A percentile compares a stretch with the other conserved stretches of the same genome.
phyloP scores from a whole-genome alignment of 371 early-diverging fungal species.

The Mucor racemosus region DNA sequence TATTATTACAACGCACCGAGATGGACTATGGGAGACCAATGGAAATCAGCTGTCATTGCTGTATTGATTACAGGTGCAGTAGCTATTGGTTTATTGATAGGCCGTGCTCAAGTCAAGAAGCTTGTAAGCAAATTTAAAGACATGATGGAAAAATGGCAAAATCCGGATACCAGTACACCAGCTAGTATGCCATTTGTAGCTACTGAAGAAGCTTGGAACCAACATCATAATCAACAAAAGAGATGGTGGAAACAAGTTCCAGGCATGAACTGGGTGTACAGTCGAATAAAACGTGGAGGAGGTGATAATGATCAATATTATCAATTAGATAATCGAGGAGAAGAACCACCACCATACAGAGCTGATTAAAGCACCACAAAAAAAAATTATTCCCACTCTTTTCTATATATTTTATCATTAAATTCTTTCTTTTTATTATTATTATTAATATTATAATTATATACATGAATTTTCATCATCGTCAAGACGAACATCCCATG shows the following conservation, averaged over 20 bases:
- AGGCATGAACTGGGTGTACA: slow-evolving; percentile 44
- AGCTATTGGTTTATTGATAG: slow-evolving; percentile 34
- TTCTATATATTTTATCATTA: slow-evolving; percentile 3
- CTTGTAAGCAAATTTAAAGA: slow-evolving; percentile 28
- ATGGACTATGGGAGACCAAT: slow-evolving; percentile 52
- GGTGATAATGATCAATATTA: slow-evolving; percentile 37
- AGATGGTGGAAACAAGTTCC: slow-evolving; percentile 48
- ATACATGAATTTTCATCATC: slow-evolving; percentile 4
- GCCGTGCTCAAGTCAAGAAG: slow-evolving; percentile 38
- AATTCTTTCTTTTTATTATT: not conserved
- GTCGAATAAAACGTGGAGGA: slow-evolving; percentile 22
- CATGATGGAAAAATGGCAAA: slow-evolving; percentile 44
- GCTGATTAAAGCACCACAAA: slow-evolving; percentile 19
- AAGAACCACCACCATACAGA: slow-evolving; percentile 43
- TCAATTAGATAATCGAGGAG: slow-evolving; percentile 33
- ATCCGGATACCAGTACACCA: slow-evolving; percentile 21
- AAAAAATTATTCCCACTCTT: not conserved
- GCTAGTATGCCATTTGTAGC: not conserved
- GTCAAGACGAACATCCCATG: slow-evolving; percentile 19
- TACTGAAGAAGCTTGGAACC: slow-evolving; percentile 31
- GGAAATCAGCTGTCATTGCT: slow-evolving; percentile 41
- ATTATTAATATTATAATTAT: not conserved
- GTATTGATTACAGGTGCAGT: slow-evolving; percentile 42
- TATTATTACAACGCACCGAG: slow-evolving; percentile 38
- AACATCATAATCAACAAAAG: slow-evolving; percentile 16